These are phyloP conservation scores for Stagonosporopsis tanaceti DNA, from an alignment of 2,329 filamentous ascomycete species.

Conservation along the genomic window DNA sequence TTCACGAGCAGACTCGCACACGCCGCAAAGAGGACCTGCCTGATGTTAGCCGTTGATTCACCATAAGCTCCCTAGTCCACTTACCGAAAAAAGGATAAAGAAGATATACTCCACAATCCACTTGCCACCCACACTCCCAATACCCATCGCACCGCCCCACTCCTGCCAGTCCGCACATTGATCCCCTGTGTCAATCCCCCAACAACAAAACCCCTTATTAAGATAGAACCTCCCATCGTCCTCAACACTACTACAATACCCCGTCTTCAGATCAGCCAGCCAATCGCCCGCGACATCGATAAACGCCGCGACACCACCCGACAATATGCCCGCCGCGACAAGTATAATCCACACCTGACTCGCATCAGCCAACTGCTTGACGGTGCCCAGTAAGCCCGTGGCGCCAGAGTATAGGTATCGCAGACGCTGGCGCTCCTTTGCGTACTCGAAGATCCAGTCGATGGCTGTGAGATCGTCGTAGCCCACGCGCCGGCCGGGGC, in stretches of 20 bases:
- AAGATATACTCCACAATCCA: constrained; percentile 90
- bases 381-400: constrained; percentile 74
- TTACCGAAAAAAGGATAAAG: constrained; percentile 83
- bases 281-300: constrained; percentile 94
- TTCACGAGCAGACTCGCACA: constrained; percentile 81
- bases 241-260: constrained; percentile 78
- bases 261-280: constrained; percentile 90
- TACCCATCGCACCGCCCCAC: constrained; percentile 79
- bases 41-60: constrained; percentile 29
- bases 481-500: constrained; percentile 85
- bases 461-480: constrained; percentile 98
- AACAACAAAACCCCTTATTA: constrained; percentile 90
- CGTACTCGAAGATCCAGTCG: constrained; percentile 99
- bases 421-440: constrained; percentile 89
- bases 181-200: constrained; percentile 78
- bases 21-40: constrained; percentile 76
- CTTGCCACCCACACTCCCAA: constrained; percentile 70
- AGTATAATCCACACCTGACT: constrained; percentile 93
- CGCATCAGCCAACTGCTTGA: constrained; percentile 78
- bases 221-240: constrained; percentile 91
- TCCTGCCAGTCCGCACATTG: constrained; percentile 87
- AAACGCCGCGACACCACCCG: constrained; percentile 82
- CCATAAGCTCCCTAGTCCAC: constrained; percentile 36
- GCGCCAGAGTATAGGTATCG: constrained; percentile 76
- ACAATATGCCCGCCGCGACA: constrained; percentile 82